These are phyloP conservation scores for Neurospora terricola DNA, from an alignment of 495 filamentous ascomycete species.

Conservation along the genomic window DNA sequence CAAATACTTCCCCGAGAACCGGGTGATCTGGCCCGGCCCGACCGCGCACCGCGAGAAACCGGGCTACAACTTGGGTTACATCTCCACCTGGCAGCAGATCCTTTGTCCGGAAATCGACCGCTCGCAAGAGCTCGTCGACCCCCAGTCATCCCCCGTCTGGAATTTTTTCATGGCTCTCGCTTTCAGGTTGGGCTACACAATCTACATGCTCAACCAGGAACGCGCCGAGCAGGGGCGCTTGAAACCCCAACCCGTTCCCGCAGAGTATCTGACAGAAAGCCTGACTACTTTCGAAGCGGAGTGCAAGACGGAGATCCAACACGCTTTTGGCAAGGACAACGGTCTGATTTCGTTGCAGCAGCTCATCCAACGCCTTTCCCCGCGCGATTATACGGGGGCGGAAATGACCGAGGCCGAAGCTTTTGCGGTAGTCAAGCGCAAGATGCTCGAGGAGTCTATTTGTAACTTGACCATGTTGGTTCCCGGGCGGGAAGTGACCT, in stretches of 20 bases:
- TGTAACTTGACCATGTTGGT: slow-evolving; percentile 18
- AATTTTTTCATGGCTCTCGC: slow-evolving; percentile 17
- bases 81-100: slow-evolving; percentile 4
- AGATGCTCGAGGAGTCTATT: slow-evolving; percentile 16
- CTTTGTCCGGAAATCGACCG: not conserved
- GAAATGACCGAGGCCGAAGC: not conserved
- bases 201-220: slow-evolving; percentile 1
- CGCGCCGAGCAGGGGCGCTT: not conserved
- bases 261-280: not conserved
- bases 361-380: slow-evolving; percentile 1
- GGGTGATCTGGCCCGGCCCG: slow-evolving; percentile 4
- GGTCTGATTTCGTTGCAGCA: not conserved
- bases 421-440: slow-evolving; percentile 5
- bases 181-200: slow-evolving; percentile 17
- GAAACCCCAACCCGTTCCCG: not conserved
- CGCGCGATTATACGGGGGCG: not conserved
- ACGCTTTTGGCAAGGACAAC: not conserved
- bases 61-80: not conserved
- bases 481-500: slow-evolving; percentile 5
- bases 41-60: not conserved
- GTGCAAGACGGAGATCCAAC: not conserved
- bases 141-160: not conserved
- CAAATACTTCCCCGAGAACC: slow-evolving; percentile 18
- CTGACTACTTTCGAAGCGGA: not conserved
- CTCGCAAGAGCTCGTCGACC: not conserved